phyloP scores from a whole-genome alignment of 2,329 filamentous ascomycete species.

The Penicillium griseofulvum region DNA sequence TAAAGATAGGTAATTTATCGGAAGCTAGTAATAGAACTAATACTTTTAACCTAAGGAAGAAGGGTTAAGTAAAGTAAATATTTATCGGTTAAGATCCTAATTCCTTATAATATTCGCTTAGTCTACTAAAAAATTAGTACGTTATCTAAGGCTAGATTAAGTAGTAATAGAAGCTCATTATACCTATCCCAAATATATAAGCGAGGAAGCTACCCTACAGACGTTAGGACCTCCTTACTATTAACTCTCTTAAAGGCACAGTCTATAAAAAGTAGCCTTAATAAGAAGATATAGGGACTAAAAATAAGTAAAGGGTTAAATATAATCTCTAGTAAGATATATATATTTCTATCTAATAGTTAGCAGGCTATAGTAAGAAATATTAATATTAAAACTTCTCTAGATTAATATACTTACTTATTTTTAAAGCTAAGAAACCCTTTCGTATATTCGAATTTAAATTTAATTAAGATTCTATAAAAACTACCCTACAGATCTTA shows the following conservation, averaged over 20 bases:
- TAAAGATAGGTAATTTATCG: no score
- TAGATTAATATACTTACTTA: not conserved
- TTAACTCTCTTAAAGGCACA: slow-evolving; percentile 3
- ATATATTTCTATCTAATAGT: slow-evolving; percentile 27
- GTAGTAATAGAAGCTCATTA: not conserved
- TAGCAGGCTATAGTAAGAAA: no score
- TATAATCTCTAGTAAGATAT: slow-evolving; percentile 37
- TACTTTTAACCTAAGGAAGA: no score
- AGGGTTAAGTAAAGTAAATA: no score
- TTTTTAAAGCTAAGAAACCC: not conserved
- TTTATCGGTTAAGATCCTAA: no score
- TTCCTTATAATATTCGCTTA: no score
- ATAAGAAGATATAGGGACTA: slow-evolving; percentile 35
- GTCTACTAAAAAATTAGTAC: not conserved
- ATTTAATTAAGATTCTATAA: not conserved
- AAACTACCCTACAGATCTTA: not conserved
- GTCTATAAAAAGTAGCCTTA: slow-evolving; percentile 33
- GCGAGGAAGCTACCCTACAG: not conserved
- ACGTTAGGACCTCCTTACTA: not conserved
- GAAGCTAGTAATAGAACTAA: no score
- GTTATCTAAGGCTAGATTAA: not conserved
- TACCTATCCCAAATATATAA: not conserved
- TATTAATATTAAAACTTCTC: no score
- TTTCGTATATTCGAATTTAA: not conserved
- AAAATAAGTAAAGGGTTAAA: slow-evolving; percentile 38